Percentiles rank a stretch among this genome's conserved stretches.
Evolutionary conservation across 805 yeast species (phyloP).

Genomic region (Lipomyces sp.): DNA sequence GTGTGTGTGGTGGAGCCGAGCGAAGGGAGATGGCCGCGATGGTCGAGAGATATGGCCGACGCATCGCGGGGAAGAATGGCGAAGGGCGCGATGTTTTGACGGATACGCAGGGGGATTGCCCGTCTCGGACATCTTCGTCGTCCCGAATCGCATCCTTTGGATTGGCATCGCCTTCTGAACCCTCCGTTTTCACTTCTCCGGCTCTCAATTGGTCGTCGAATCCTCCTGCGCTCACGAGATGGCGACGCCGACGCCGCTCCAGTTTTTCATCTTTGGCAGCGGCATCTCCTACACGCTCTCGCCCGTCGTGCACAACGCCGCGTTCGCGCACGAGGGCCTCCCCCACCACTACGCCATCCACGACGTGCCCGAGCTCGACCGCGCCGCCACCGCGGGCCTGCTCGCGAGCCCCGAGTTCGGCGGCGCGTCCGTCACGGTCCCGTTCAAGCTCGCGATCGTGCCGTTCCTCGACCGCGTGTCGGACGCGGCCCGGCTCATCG

Average conservation of each 20-base stretch:
- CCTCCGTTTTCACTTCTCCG: too few species aligned
- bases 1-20: too few species aligned
- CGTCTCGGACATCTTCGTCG: too few species aligned
- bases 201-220: too few species aligned
- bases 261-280: constrained; percentile 34
- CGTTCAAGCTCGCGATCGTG: constrained; percentile 79
- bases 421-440: constrained; percentile 95
- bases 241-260: constrained; percentile 36
- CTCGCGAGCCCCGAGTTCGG: constrained; percentile 68
- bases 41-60: too few species aligned
- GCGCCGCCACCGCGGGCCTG: background rate
- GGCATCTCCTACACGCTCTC: constrained; percentile 70
- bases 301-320: constrained; percentile 80
- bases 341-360: constrained; percentile 60
- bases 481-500: constrained; percentile 76
- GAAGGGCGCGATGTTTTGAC: too few species aligned
- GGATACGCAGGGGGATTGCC: too few species aligned
- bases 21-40: too few species aligned
- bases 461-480: constrained; percentile 61
- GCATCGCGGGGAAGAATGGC: too few species aligned
- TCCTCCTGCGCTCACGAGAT: too few species aligned
- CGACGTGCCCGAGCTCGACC: constrained; percentile 17
- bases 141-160: too few species aligned
- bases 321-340: constrained; percentile 68
- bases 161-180: too few species aligned